phyloP scores from a whole-genome alignment of 164 flowering plant species.

The Magnolia officinalis region DNA sequence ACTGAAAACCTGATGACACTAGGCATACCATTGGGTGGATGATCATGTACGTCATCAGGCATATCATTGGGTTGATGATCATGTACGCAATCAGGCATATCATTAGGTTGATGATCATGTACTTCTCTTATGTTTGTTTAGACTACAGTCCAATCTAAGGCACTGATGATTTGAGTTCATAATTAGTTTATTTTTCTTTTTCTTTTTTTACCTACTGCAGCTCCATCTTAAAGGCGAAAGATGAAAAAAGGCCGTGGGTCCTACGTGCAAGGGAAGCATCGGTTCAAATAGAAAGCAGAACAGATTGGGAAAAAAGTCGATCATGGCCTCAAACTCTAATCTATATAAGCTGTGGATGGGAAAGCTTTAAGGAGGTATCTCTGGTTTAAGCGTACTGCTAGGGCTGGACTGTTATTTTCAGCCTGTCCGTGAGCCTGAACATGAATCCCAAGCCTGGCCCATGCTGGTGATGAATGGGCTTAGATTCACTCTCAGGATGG shows the following conservation, averaged over 20 bases:
- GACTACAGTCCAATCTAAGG: not conserved
- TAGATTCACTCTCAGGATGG: too few relatives aligned
- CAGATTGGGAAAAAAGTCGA: conserved; percentile 30
- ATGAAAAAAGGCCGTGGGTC: conserved; percentile 95
- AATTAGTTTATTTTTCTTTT: not conserved
- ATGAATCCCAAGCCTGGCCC: not conserved
- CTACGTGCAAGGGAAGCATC: conserved; percentile 73
- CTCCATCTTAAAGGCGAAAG: conserved; percentile 36
- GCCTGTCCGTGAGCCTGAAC: not conserved
- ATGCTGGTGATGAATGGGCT: too few relatives aligned
- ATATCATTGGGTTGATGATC: too few relatives aligned
- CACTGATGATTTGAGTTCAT: not conserved
- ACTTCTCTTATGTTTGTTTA: too few relatives aligned
- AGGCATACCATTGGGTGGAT: not conserved
- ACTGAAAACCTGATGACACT: too few relatives aligned
- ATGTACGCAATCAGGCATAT: too few relatives aligned
- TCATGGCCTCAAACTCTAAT: conserved; percentile 73
- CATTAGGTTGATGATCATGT: too few relatives aligned
- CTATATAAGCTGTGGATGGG: conserved; percentile 98
- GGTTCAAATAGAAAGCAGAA: conserved; percentile 46
- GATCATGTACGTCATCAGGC: not conserved
- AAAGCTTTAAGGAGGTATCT: conserved; percentile 88
- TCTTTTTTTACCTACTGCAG: conserved; percentile 20
- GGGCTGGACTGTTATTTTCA: not conserved
- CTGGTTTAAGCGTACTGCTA: not conserved